Conservation (phyloP, 768 basidiomycete species). For the Boletellus ananas region DNA sequence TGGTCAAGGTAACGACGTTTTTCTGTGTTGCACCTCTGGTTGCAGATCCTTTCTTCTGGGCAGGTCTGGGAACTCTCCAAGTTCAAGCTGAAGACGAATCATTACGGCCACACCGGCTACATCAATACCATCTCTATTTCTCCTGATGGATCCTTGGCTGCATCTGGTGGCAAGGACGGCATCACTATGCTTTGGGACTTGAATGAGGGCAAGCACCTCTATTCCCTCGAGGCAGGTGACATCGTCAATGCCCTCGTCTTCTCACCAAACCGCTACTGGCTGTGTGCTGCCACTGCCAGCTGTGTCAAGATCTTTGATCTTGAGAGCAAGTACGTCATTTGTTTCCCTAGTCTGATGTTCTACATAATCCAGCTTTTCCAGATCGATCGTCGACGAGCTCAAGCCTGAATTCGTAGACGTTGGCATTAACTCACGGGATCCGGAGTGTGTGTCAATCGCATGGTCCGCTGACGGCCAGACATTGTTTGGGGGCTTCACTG, state of each 20-base stretch:
- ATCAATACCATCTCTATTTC: conserved; percentile 99
- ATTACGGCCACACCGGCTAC: conserved; percentile 99
- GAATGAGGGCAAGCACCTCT: conserved; percentile 99
- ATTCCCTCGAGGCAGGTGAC: conserved; percentile 98
- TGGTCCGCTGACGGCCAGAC: conserved; percentile 99
- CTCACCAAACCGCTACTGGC: conserved; percentile 99
- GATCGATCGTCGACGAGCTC: conserved; percentile 98
- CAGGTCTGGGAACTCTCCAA: conserved; percentile 99
- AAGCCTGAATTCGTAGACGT: conserved; percentile 89
- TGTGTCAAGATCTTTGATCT: conserved; percentile 99
- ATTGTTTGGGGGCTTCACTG: conserved; percentile 95
- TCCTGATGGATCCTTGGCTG: conserved; percentile 97
- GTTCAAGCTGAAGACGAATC: conserved; percentile 99
- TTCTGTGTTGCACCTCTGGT: neutral
- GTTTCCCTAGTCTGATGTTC: neutral
- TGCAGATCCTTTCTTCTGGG: conserved; percentile 28
- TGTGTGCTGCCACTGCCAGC: conserved; percentile 95
- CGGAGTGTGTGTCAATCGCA: conserved; percentile 94
- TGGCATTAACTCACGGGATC: conserved; percentile 65
- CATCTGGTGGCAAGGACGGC: conserved; percentile 98
- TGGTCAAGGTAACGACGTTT: conserved; percentile 81
- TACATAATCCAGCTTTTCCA: conserved; percentile 26
- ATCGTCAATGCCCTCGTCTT: conserved; percentile 99
- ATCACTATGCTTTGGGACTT: conserved; percentile 99
- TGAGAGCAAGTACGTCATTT: conserved; percentile 86